Evolutionary conservation across 305 asterid genomes (phyloP), one percentile per base, ranked within the genome.

Genomic region (Solanum chacoense): DNA sequence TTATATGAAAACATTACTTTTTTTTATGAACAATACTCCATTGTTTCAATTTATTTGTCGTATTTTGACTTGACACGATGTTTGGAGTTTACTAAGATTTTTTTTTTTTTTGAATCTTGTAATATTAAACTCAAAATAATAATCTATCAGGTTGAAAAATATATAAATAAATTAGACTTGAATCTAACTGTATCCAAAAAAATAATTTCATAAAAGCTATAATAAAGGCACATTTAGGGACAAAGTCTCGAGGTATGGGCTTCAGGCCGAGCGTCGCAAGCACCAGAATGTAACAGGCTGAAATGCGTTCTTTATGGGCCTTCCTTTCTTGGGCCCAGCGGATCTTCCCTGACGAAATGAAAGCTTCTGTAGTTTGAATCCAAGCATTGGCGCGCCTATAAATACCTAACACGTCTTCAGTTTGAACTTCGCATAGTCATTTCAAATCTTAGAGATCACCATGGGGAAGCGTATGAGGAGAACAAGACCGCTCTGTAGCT

Each of bases 381-480:
- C 36, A n/a, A 22, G 45, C 75, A 55, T 89, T 90, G 90, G 89
- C 96, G 96, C 97, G 90, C 81, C 88, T 93, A 95, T 94, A 96
- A 90, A 94, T 91, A 88, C 45, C 76, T 65, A 28, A 71, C 42
- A 34, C 83, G 35, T 85, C 91, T 73, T 34, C 73, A 31, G 35
- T 83, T 79, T 32, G 14, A 69, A 81, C 74, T 77, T 79, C 85
- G 32, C 81, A 36, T 24, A 8, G 40, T 42, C 85, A 29, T 31
- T 45, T 69, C 85, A 29, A 22, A 69, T 78, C 80, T 38, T 28
- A 67, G 78, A 24, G 28, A 40, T 79, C 86, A 81, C 40, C 40
- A 96, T 96, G 98, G 99, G 96, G 94, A 97, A 95, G 92, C 95
- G 98, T 91, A 84, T 96, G 94, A 91, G 98, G 89, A 95, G 92